These are phyloP conservation scores for Annona cherimola DNA, from an alignment of 164 flowering plant species.

Conservation along the genomic window DNA sequence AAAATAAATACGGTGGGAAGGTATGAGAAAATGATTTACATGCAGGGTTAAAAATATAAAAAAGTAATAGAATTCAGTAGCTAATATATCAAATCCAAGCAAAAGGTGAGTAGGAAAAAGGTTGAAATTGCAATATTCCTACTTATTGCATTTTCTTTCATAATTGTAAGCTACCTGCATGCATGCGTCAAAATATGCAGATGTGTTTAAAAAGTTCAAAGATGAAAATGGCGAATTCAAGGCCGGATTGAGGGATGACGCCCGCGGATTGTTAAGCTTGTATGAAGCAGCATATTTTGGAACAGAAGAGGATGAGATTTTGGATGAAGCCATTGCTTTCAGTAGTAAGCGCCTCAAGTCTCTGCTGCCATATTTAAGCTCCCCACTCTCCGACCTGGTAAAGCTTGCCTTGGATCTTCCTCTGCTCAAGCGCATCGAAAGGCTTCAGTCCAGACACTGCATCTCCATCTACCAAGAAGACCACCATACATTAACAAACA, in stretches of 20 bases:
- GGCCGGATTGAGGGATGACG: too few relatives aligned
- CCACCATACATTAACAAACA: too few relatives aligned
- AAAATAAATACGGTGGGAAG: too few relatives aligned
- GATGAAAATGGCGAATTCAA: conserved; percentile 33
- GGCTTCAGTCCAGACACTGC: conserved; percentile 14
- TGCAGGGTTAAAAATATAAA: too few relatives aligned
- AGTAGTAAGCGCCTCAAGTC: conserved; percentile 9
- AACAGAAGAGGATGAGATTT: conserved; percentile 14
- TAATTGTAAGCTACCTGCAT: too few relatives aligned
- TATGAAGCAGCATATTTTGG: conserved; percentile 21
- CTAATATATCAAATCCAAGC: too few relatives aligned
- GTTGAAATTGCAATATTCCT: too few relatives aligned
- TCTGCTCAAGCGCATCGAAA: conserved; percentile 10
- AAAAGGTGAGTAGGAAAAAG: too few relatives aligned
- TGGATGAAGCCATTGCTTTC: conserved; percentile 26
- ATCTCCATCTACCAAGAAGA: conserved; percentile 14
- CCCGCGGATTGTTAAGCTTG: conserved; percentile 15
- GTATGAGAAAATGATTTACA: too few relatives aligned
- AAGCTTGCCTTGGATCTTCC: conserved; percentile 14
- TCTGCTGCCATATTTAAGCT: neutral
- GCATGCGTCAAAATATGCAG: too few relatives aligned
- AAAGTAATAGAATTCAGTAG: too few relatives aligned
- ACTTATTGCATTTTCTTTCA: too few relatives aligned
- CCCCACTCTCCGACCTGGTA: conserved; percentile 11
- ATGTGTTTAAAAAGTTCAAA: conserved; percentile 17